These are phyloP conservation scores for Hanseniaspora lindneri DNA, from an alignment of 805 yeast species.

Conservation along the genomic window DNA sequence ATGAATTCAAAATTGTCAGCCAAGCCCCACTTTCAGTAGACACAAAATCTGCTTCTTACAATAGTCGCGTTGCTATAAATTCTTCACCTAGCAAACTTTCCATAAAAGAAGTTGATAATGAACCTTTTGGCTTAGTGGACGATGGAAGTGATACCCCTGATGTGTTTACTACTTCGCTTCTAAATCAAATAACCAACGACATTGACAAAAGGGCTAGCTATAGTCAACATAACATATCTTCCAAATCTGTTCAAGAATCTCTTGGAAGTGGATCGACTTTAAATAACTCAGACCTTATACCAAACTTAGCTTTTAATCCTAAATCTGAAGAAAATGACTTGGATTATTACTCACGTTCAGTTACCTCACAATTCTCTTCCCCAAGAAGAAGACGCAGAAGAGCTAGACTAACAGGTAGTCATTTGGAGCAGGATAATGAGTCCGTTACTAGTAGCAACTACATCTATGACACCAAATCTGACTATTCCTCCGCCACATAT, in stretches of 20 bases:
- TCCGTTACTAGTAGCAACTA: background rate
- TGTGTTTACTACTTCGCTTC: conserved; percentile 2
- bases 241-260: background rate
- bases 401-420: conserved; percentile 11
- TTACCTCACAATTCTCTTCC: conserved; percentile 23
- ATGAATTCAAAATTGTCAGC: background rate
- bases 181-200: conserved; percentile 1
- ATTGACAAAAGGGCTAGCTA: background rate
- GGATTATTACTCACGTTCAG: conserved; percentile 28
- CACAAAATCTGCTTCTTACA: background rate
- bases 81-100: too few species aligned
- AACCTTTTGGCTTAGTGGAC: background rate
- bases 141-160: conserved; percentile 3
- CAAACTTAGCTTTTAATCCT: background rate
- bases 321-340: conserved; percentile 15
- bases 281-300: background rate
- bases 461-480: conserved; percentile 19
- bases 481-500: conserved; percentile 23
- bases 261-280: conserved; percentile 1
- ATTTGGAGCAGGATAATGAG: background rate
- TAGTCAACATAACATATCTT: background rate
- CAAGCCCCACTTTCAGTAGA: background rate
- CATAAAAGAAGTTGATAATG: background rate
- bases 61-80: background rate
- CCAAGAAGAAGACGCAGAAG: conserved; percentile 20